A percentile compares a stretch with the other conserved stretches of the same genome.
Conservation (phyloP, 2,329 filamentous ascomycete species). For the Ophiocordyceps camponoti-leonardi region DNA sequence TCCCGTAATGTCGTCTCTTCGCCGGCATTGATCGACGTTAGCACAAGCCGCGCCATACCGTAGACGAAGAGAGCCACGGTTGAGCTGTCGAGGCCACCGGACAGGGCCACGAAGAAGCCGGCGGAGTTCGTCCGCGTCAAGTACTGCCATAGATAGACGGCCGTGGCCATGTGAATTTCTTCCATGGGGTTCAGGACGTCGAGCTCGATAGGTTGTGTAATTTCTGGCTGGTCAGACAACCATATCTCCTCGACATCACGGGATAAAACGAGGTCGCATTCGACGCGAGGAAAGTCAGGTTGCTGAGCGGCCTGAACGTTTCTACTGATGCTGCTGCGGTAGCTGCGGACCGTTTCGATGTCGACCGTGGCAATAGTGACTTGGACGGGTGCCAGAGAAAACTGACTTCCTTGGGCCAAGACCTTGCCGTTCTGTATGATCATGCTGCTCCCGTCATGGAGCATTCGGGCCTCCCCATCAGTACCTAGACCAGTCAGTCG, state of each 20-base stretch:
- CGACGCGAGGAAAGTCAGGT: slow-evolving; percentile 13
- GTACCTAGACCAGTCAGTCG: not conserved
- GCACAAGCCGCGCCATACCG: slow-evolving; percentile 39
- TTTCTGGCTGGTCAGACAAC: slow-evolving; percentile 10
- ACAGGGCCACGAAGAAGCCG: slow-evolving; percentile 36
- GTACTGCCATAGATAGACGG: slow-evolving; percentile 35
- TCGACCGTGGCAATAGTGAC: slow-evolving; percentile 50
- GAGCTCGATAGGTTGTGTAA: slow-evolving; percentile 3
- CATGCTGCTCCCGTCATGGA: slow-evolving; percentile 22
- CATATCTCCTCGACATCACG: slow-evolving; percentile 10
- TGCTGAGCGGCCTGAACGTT: slow-evolving; percentile 36
- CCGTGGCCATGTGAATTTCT: slow-evolving; percentile 13
- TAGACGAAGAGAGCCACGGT: slow-evolving; percentile 11
- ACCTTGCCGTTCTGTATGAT: slow-evolving; percentile 47
- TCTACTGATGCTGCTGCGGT: slow-evolving; percentile 22
- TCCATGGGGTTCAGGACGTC: slow-evolving; percentile 12
- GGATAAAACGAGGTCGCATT: slow-evolving; percentile 7
- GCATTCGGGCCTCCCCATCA: slow-evolving; percentile 16
- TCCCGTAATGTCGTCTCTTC: slow-evolving; percentile 10
- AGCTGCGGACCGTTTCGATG: slow-evolving; percentile 47
- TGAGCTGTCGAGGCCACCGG: slow-evolving; percentile 13
- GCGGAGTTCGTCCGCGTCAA: slow-evolving; percentile 27
- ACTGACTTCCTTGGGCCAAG: slow-evolving; percentile 45
- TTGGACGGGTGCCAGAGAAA: slow-evolving; percentile 47
- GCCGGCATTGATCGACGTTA: slow-evolving; percentile 27